Percentiles rank a stretch among this genome's conserved stretches.
Conservation (phyloP, 2,329 filamentous ascomycete species). For the Alternaria incomplexa region DNA sequence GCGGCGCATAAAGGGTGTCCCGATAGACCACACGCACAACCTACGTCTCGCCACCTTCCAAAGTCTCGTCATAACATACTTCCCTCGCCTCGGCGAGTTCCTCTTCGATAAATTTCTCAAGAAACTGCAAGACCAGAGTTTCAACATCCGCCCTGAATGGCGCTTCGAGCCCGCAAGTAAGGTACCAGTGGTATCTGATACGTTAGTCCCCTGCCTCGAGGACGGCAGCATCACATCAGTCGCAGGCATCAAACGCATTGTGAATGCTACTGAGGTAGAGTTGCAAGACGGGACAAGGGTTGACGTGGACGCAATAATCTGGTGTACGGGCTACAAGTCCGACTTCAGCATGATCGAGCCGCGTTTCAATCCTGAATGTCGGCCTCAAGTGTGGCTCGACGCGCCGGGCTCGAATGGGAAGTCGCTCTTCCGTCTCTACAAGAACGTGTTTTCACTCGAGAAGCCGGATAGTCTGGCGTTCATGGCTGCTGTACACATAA, state of each 20-base stretch:
- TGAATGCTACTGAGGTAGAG: conserved; percentile 24
- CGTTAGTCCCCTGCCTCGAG: conserved; percentile 21
- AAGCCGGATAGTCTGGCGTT: conserved; percentile 55
- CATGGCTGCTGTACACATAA: conserved; percentile 45
- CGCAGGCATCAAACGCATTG: conserved; percentile 20
- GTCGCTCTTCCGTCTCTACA: conserved; percentile 49
- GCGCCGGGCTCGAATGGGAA: conserved; percentile 33
- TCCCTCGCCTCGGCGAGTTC: conserved; percentile 21
- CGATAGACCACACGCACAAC: conserved; percentile 23
- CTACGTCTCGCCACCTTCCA: conserved; percentile 20
- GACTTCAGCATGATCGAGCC: conserved; percentile 35
- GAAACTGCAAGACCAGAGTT: conserved; percentile 25
- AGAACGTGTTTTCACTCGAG: conserved; percentile 54
- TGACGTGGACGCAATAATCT: conserved; percentile 46
- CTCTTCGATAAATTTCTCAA: conserved; percentile 28
- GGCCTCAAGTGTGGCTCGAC: conserved; percentile 20
- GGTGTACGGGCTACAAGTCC: conserved; percentile 45
- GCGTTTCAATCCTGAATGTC: conserved; percentile 25
- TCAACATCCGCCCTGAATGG: conserved; percentile 31
- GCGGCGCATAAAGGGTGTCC: conserved; percentile 16
- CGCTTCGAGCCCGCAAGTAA: conserved; percentile 25
- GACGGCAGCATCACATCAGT: conserved; percentile 22
- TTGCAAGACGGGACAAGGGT: conserved; percentile 36
- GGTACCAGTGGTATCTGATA: conserved; percentile 28
- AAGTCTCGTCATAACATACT: conserved; percentile 13